Evolutionary conservation across 768 basidiomycete genomes (phyloP).

Genomic region (Calocybe gangraenosa): DNA sequence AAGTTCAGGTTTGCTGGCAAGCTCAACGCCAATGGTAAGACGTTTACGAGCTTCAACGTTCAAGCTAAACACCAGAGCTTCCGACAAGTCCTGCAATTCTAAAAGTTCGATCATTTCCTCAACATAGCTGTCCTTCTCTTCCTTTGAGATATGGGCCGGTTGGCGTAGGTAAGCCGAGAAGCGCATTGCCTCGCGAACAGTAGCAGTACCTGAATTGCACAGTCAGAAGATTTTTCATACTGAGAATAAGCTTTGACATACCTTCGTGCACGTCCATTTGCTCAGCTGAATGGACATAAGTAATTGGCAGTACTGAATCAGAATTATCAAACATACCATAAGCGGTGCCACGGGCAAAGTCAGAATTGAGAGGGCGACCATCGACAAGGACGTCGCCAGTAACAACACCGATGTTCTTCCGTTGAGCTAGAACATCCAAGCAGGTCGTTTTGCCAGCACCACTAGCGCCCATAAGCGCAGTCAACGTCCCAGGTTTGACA

Average conservation of each 20-base stretch:
- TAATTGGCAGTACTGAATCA: conserved; percentile 20
- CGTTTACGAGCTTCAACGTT: conserved; percentile 75
- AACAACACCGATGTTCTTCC: conserved; percentile 68
- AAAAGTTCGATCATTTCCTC: conserved; percentile 82
- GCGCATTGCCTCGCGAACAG: conserved; percentile 81
- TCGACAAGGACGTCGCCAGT: conserved; percentile 63
- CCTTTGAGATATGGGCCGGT: conserved; percentile 56
- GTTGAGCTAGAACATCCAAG: conserved; percentile 68
- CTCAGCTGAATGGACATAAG: conserved; percentile 44
- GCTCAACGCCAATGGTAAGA: conserved; percentile 87
- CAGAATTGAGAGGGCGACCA: conserved; percentile 53
- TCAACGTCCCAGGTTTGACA: conserved; percentile 83
- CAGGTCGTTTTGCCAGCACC: conserved; percentile 81
- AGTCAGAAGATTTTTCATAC: background rate
- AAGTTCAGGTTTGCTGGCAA: conserved; percentile 82
- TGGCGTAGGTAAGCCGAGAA: conserved; percentile 86
- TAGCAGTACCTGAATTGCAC: conserved; percentile 45
- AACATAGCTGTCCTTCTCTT: conserved; percentile 76
- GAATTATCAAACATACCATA: conserved; percentile 49
- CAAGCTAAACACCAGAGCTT: conserved; percentile 73
- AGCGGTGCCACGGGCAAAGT: conserved; percentile 63
- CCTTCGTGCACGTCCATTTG: conserved; percentile 86
- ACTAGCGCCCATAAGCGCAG: conserved; percentile 85
- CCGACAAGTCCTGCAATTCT: conserved; percentile 79
- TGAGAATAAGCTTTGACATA: background rate